Evolutionary conservation across 1,284 basidiomycete species (phyloP), one percentile per base, ranked within the genome.

Genomic region (Sphagnurus paluster): DNA sequence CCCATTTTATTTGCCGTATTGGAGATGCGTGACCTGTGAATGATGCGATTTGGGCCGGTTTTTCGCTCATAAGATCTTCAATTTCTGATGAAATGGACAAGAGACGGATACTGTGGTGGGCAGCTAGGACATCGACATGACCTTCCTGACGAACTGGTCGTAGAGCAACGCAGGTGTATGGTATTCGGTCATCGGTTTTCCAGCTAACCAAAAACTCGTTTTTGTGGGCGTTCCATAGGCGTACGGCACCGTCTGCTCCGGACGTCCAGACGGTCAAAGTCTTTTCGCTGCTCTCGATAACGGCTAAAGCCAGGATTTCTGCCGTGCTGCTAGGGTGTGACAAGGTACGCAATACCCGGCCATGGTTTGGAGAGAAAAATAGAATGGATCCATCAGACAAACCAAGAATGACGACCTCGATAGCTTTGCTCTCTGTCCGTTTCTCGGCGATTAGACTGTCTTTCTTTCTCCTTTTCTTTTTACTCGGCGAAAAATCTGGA

Each of bases 11-110:
- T 26, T 65, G 62, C 51, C 68, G 75, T 44, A 82, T 68, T n/a
- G 74, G 66, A 20, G 83, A 82, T 3, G 81, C 80, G 55, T 87
- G 84, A 0, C 84, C 84, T n/a, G 79, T 80, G 53, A 84, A 84
- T 5, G 73, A 69, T 4, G 76, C 71, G 4, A 76, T 38, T 52
- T 74, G 70, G 42, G 63, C 65, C 7, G 73, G 69, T 60, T 74
- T 77, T 57, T 68, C 68, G 7, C 62, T 48, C 25, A 66, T 60
- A 35, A 66, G 46, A 16, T 59, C 53, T 28, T 38, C 37, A 26
- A 44, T 30, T 20, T 54, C 43, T 21, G 61, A 53, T 26, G 62
- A 52, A 17, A 62, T 53, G 7, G 74, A 74, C n/a, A 85, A 62
- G 6, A 85, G 68, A 42, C 72, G 74, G 47, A 86, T 79, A 54